A percentile compares a stretch with the other conserved stretches of the same genome.
Evolutionary conservation across 805 yeast species (phyloP).

Genomic region (Saccharomycopsis sp.): DNA sequence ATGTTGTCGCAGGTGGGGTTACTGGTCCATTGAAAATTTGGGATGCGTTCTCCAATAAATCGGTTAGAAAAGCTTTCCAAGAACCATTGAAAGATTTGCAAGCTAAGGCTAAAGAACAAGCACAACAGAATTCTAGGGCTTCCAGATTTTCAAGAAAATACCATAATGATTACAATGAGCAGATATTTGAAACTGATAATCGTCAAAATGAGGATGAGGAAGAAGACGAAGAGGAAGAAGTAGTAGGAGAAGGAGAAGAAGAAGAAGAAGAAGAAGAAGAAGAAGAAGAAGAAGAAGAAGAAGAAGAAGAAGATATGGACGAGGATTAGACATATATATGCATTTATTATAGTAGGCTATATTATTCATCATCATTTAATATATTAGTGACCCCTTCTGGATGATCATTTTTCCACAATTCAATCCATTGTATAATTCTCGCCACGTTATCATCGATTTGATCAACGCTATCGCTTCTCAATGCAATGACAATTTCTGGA

Average conservation of each 20-base stretch:
- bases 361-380: conserved; percentile 24
- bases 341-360: conserved; percentile 16
- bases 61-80: conserved; percentile 66
- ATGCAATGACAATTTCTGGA: conserved; percentile 74
- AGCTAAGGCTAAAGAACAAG: conserved; percentile 49
- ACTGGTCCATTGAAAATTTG: conserved; percentile 80
- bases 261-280: conserved; percentile 7
- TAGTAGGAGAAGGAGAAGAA: conserved; percentile 40
- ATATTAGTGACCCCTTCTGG: conserved; percentile 56
- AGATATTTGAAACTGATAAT: conserved; percentile 48
- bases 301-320: neutral
- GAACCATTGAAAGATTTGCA: conserved; percentile 51
- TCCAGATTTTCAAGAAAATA: conserved; percentile 76
- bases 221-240: conserved; percentile 53
- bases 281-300: conserved; percentile 5
- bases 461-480: conserved; percentile 63
- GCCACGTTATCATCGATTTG: conserved; percentile 79
- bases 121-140: conserved; percentile 47
- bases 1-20: conserved; percentile 82
- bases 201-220: conserved; percentile 59
- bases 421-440: conserved; percentile 67
- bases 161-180: conserved; percentile 17
- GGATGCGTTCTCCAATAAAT: conserved; percentile 80
- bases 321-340: neutral
- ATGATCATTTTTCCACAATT: conserved; percentile 64